Base-by-base conservation (phyloP, 2,329 filamentous ascomycete genomes). In the Ophiostoma australiae region DNA sequence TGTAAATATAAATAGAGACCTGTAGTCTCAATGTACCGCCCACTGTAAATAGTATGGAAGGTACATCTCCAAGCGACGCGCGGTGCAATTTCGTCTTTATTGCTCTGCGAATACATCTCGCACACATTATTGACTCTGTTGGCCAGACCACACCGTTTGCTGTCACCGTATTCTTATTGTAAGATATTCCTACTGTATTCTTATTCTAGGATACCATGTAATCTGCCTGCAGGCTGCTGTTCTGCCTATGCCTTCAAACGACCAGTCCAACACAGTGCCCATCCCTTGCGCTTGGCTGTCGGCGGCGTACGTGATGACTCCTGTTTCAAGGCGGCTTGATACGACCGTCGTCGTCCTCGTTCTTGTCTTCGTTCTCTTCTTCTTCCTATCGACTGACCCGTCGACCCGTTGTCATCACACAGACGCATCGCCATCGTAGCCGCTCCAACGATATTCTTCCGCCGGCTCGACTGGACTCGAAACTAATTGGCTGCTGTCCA, bases 51-150 rank as follows among this genome's bases (percentile, higher is more conserved):
- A 39, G 15, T 37, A 65, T 37, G 31, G 10, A 20, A 3, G 33
- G 61, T 65, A 65, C 61, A 65, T 37, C 5, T 4, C 17, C 58
- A 17, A 65, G 33, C 61, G 61, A 66, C 63, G 63, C 63, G 63
- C 35, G 63, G 63, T 66, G 63, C 63, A 66, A 66, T 66, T 35
- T 66, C 37, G 37, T 39, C 37, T 39, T 39, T 39, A 39, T 39
- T 39, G 37, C 27, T 31, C 55, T 55, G 20, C 52, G 7, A 31
- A 8, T n/a, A n/a, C 10, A 55, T 11, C 10, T n/a, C n/a, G n/a
- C n/a, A 23, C 52, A 27, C 23, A 55, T 11, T 61, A 61, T 13
- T 58, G 23, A 61, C 10, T 31, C 23, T 13, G 55, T 31, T 31
- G 23, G 55, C 44, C 44, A 48, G 44, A 48, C 44, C 44, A 48